Evolutionary conservation across 345 rosid genomes (phyloP).

Genomic region (Abelmoschus esculentus): DNA sequence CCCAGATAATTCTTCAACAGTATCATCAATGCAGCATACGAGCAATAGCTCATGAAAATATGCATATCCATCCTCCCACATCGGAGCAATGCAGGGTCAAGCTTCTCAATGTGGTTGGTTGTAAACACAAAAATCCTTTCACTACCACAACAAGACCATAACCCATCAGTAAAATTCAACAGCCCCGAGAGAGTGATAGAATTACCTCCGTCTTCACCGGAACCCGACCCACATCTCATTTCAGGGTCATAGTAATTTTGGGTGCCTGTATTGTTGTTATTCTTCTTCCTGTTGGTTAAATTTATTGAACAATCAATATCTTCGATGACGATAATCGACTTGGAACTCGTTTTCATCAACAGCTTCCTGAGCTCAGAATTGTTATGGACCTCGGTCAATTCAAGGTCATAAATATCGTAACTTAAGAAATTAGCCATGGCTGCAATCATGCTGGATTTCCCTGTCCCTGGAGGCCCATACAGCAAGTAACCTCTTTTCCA

Average conservation of each 20-base stretch:
- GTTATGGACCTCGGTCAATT: constrained; percentile 81
- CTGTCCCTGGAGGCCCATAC: constrained; percentile 93
- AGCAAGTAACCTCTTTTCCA: constrained; percentile 93
- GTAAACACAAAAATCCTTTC: constrained; percentile 95
- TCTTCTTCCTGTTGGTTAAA: constrained; percentile 62
- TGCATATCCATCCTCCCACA: constrained; percentile 99
- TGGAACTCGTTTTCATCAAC: constrained; percentile 84
- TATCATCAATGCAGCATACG: constrained; percentile 61
- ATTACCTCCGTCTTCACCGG: constrained; percentile 28
- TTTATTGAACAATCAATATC: constrained; percentile 87
- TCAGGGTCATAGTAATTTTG: constrained; percentile 44
- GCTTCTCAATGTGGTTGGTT: constrained; percentile 84
- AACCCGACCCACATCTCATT: constrained; percentile 33
- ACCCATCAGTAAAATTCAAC: constrained; percentile 86
- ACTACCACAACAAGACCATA: constrained; percentile 97
- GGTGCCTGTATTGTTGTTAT: constrained; percentile 8
- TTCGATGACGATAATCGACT: constrained; percentile 89
- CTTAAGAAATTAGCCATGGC: constrained; percentile 92
- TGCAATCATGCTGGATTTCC: constrained; percentile 95
- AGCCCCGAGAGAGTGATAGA: constrained; percentile 81
- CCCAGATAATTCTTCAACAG: constrained; percentile 62
- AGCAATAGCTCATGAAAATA: constrained; percentile 72
- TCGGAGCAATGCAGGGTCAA: constrained; percentile 83
- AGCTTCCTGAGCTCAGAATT: constrained; percentile 82
- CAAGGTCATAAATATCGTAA: constrained; percentile 90